Conservation (phyloP, 2,329 filamentous ascomycete species). For the Diaporthe ilicicola region DNA sequence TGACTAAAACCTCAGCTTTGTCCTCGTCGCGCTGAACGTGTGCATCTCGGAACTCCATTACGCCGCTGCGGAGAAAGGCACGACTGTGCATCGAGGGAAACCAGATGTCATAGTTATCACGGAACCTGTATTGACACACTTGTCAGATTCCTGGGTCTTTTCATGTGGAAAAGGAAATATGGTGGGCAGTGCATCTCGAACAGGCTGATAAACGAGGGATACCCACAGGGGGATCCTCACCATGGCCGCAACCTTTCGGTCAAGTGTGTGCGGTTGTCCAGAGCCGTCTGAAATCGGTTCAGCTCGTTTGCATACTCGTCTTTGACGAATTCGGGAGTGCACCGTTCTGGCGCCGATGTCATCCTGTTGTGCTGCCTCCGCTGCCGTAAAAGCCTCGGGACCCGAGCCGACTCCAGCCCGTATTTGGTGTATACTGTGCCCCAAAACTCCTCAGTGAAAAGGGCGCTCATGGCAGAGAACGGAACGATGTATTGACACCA, state of each 20-base stretch:
- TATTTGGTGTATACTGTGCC: background rate
- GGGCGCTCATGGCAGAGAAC: background rate
- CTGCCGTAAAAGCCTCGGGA: background rate
- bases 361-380: background rate
- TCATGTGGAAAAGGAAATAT: no score
- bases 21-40: constrained; percentile 3
- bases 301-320: background rate
- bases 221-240: background rate
- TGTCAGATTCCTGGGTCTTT: background rate
- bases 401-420: background rate
- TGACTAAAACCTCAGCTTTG: background rate
- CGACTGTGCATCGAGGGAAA: background rate
- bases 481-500: background rate
- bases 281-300: rapidly evolving
- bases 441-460: background rate
- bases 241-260: background rate
- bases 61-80: background rate
- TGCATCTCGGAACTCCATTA: background rate
- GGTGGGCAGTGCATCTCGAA: no score
- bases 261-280: background rate
- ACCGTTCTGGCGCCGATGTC: background rate
- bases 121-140: background rate
- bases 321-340: background rate
- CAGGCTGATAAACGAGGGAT: no score
- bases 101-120: background rate